Base-by-base conservation (phyloP, 1,139 yeast species). In the Yamadazyma dushanensis region DNA sequence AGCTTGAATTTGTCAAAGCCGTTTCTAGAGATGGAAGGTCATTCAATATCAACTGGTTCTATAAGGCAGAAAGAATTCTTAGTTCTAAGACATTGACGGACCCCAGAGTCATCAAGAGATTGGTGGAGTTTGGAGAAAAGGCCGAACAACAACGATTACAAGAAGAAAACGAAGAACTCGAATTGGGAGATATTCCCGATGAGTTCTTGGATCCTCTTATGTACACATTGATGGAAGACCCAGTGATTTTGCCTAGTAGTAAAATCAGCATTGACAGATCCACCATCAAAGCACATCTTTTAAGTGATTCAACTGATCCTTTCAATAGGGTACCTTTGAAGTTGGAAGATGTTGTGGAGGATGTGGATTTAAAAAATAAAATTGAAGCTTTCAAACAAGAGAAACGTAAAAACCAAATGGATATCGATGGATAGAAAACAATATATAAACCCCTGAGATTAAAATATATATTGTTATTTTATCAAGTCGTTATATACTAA, bases 301-400 rank as follows among this genome's bases (percentile, higher is more conserved):
- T 94, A 57, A 86, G 92, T 65, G 97, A 92, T 63, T 78, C 96
- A 1, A 90, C 96, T 1, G 99, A 94, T 66, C 99, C 99, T 9
- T 94, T 94, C 63, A 94, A 92, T 61, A 79, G 99, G 62, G 73
- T 82, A 62, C 97, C 98, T 2, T 69, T 94, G 48, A 88, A 79
- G 51, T 62, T 92, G 35, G 97, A 90, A 46, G 96, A 94, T 48
- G 96, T 89, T 16, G 59, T 75, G 16, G 95, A 94, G 17, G 81
- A 88, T 59, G 67, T 65, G 1, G 94, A 82, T 43, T 67, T 89
- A 54, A 81, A 72, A 54, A 55, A 59, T 27, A 76, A 73, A 53
- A 90, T 90, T 37, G 66, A 63, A 35, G 77, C 68, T 25, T 89
- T 81, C 57, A 81, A 74, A 43, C 50, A 46, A 34, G 54, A 66